phyloP scores from a whole-genome alignment of 768 basidiomycete species.

The Pilatotrama ljubarskyi region DNA sequence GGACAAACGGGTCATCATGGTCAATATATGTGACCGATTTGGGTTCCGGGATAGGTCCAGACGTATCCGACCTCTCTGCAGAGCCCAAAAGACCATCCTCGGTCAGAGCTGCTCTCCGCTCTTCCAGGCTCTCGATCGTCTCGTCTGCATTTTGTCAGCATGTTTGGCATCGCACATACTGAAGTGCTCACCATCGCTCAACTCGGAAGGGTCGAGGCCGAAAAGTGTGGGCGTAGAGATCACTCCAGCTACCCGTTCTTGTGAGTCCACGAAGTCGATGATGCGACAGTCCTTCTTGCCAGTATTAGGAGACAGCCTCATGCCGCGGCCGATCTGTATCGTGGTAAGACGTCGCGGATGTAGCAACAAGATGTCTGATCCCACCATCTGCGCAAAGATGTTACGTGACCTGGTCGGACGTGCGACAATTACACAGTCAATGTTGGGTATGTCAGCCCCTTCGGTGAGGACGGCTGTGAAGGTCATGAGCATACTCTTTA shows the following conservation, averaged over 20 bases:
- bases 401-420: slow-evolving; percentile 89
- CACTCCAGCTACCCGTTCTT: slow-evolving; percentile 65
- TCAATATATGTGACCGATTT: slow-evolving; percentile 72
- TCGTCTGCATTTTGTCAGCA: slow-evolving; percentile 44
- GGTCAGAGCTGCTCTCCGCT: slow-evolving; percentile 34
- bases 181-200: slow-evolving; percentile 58
- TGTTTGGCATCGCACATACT: too few species aligned
- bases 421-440: slow-evolving; percentile 88
- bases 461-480: slow-evolving; percentile 81
- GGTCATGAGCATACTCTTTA: not conserved
- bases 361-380: slow-evolving; percentile 9
- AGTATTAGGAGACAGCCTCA: slow-evolving; percentile 79
- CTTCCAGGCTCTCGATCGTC: slow-evolving; percentile 48
- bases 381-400: slow-evolving; percentile 90
- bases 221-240: slow-evolving; percentile 82
- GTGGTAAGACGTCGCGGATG: not conserved
- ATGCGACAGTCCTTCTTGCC: slow-evolving; percentile 84
- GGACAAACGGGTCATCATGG: slow-evolving; percentile 70
- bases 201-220: slow-evolving; percentile 73
- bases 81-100: not conserved
- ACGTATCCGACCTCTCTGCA: not conserved
- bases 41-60: slow-evolving; percentile 46
- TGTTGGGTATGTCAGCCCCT: slow-evolving; percentile 92
- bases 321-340: slow-evolving; percentile 85
- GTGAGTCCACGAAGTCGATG: slow-evolving; percentile 88